These are phyloP conservation scores for Ambrosiella cleistominuta DNA, from an alignment of 2,329 filamentous ascomycete genomes.

Conservation along the genomic window DNA sequence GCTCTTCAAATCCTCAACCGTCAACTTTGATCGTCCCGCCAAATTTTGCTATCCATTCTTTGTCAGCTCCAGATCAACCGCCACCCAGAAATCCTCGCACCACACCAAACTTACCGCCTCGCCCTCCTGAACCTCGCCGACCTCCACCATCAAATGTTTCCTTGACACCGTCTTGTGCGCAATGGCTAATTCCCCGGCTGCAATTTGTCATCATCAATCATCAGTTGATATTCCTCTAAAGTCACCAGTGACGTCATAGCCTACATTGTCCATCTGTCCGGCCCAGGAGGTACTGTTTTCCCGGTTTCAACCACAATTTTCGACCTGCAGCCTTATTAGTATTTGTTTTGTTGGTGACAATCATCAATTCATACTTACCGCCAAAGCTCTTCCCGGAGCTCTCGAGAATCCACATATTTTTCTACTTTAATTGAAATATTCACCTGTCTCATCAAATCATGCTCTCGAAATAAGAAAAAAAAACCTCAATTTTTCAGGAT, in stretches of 20 bases:
- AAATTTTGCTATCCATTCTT: conserved; percentile 34
- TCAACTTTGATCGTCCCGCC: conserved; percentile 49
- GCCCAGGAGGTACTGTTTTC: conserved; percentile 8
- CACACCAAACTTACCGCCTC: conserved; percentile 38
- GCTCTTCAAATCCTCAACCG: conserved; percentile 61
- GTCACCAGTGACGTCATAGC: neutral
- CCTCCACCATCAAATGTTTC: conserved; percentile 65
- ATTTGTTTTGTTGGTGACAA: neutral
- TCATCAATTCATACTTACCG: neutral
- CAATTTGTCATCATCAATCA: neutral
- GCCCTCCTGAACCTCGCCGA: conserved; percentile 45
- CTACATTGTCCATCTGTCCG: conserved; percentile 6
- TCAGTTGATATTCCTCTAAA: neutral
- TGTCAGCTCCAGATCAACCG: neutral
- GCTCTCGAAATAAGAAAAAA: too few relatives aligned
- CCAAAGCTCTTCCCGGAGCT: conserved; percentile 3
- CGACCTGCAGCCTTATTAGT: conserved; percentile 1
- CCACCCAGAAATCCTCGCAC: neutral
- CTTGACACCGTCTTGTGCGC: conserved; percentile 71
- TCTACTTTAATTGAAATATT: neutral
- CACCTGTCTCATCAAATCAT: too few relatives aligned
- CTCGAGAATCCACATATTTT: conserved; percentile 10
- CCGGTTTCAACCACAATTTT: conserved; percentile 10
- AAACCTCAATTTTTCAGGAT: too few relatives aligned
- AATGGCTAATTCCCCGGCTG: conserved; percentile 51